Base-by-base conservation (phyloP, 2,329 filamentous ascomycete genomes). In the Paramyrothecium sp. region DNA sequence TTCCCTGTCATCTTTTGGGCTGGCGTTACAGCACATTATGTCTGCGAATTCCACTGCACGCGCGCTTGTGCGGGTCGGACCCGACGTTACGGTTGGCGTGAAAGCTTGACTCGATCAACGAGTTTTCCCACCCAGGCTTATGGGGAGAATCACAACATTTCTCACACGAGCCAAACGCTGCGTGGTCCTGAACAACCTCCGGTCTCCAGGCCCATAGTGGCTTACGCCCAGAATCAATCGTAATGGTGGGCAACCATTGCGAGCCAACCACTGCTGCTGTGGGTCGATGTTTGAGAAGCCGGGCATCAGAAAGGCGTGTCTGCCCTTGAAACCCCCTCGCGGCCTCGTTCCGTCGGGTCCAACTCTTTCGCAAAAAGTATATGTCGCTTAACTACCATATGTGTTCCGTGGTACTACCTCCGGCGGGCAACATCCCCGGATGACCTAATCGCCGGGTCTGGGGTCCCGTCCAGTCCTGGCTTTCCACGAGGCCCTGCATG, bases 401-500 rank as follows among this genome's bases (percentile, higher is more conserved):
- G 38, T 44, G 38, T 44, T 44, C n/a, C 38, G 38, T 44, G 38
- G 38, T 44, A 44, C 38, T 44, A 12, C 13, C 13, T 44, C 13
- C 38, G 38, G 38, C 38, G 38, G 38, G 38, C 38, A 44, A 16
- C n/a, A 44, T 44, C 38, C 38, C 38, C 38, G 38, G 38, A 44
- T 44, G 38, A 44, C 38, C 38, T 44, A 44, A 44, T 44, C 13
- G 13, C 38, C 38, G 38, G 38, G 38, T 17, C 13, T 17, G 38
- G 38, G 5, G 5, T 19, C 38, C n/a, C 48, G 52, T 51, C 60
- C 50, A 54, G 47, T 58, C 53, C 58, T 38, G 53, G 38, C 52
- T 52, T 59, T 33, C 51, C 51, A 56, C 33, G 23, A 59, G 51
- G 30, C 55, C 57, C 56, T 55, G 57, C 59, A 61, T 44, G 38